A percentile compares a stretch with the other conserved stretches of the same genome.
phyloP scores from a whole-genome alignment of 140 eudicot species.

The Bidens hawaiensis region DNA sequence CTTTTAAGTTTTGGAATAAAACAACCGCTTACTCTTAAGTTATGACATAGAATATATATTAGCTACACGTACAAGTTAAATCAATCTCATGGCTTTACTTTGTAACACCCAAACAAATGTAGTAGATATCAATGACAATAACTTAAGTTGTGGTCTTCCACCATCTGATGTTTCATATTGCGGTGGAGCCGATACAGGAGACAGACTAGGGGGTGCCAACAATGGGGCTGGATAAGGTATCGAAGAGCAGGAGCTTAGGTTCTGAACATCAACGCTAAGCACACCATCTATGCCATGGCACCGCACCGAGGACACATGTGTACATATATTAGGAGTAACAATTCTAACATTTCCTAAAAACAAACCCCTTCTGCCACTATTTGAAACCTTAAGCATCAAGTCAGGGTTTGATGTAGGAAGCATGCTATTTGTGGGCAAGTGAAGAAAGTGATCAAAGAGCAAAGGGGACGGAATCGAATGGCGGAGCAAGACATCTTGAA shows the following conservation, averaged over 20 bases:
- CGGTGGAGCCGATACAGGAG: constrained; percentile 21
- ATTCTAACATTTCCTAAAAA: constrained; percentile 50
- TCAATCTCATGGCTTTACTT: constrained; percentile 1
- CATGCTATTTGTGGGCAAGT: constrained; percentile 62
- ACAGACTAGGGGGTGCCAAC: constrained; percentile 7
- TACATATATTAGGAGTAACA: constrained; percentile 63
- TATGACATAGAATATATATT: too few relatives aligned
- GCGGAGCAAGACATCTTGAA: constrained; percentile 52
- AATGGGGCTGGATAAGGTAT: constrained; percentile 12
- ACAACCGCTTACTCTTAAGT: too few relatives aligned
- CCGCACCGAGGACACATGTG: constrained; percentile 41
- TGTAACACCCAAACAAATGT: constrained; percentile 22
- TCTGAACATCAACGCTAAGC: constrained; percentile 13
- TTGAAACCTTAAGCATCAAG: constrained; percentile 43
- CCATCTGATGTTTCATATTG: constrained; percentile 23
- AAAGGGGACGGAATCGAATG: constrained; percentile 74
- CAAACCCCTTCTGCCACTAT: constrained; percentile 44
- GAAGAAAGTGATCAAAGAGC: constrained; percentile 54
- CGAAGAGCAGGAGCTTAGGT: background rate
- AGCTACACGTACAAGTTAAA: too few relatives aligned
- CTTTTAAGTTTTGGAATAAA: too few relatives aligned
- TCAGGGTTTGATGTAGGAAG: constrained; percentile 63
- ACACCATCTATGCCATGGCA: constrained; percentile 80
- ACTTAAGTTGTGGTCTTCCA: constrained; percentile 13
- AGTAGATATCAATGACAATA: constrained; percentile 17